These are phyloP conservation scores for Penicillium brasilianum DNA, from an alignment of 2,329 filamentous ascomycete species.

Conservation along the genomic window DNA sequence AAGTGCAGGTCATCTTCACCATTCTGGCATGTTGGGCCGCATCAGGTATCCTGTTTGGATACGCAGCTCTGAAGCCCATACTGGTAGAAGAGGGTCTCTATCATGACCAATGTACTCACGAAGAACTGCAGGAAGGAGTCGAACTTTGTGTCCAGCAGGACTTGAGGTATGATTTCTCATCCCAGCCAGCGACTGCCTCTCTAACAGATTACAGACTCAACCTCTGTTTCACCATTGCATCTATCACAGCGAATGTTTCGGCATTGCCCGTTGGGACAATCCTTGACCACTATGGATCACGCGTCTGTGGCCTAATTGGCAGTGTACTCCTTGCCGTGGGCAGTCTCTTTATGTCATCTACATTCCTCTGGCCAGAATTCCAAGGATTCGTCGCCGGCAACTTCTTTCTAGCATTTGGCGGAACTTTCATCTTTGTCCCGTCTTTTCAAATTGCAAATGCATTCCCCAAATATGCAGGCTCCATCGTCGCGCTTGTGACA, in stretches of 20 bases:
- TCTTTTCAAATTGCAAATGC: conserved; percentile 84
- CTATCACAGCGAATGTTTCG: conserved; percentile 84
- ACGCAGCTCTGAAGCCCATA: conserved; percentile 82
- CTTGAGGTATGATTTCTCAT: conserved; percentile 47
- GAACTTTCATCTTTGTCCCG: conserved; percentile 79
- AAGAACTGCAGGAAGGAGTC: conserved; percentile 56
- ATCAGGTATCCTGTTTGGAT: conserved; percentile 81
- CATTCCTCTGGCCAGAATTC: conserved; percentile 62
- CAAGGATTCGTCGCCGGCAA: conserved; percentile 78
- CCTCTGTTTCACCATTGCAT: conserved; percentile 90
- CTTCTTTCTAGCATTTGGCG: conserved; percentile 75
- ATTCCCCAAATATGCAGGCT: conserved; percentile 74
- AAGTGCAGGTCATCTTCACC: conserved; percentile 66
- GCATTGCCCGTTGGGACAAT: conserved; percentile 85
- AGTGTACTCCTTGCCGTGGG: conserved; percentile 70
- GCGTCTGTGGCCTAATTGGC: conserved; percentile 73
- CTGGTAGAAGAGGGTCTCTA: conserved; percentile 76
- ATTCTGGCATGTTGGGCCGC: conserved; percentile 76
- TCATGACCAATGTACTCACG: conserved; percentile 63
- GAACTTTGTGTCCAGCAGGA: conserved; percentile 64
- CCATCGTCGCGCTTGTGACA: conserved; percentile 77
- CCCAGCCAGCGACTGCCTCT: background rate
- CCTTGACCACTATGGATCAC: conserved; percentile 81
- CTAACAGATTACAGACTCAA: conserved; percentile 63
- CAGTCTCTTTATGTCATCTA: conserved; percentile 72